Evolutionary conservation across 139 green algal species (phyloP), one percentile per base, ranked within the genome.

Genomic region (Tetraselmis chui): DNA sequence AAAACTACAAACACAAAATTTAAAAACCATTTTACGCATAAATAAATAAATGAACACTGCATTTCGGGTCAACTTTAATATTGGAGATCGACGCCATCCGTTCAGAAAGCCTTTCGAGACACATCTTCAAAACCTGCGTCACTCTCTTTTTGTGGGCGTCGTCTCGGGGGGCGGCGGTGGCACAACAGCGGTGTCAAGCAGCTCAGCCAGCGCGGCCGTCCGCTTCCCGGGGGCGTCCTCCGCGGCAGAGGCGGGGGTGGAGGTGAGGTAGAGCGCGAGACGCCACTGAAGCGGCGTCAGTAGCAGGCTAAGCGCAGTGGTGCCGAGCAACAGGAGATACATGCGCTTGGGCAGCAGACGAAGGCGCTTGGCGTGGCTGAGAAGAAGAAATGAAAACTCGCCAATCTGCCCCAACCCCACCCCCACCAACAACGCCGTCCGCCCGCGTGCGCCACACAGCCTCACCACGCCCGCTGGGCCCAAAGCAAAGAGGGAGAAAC

Each of bases 301-400:
- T 23, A 92, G 76, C 23, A 92, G 80, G 31, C 32, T 84, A 25
- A 92, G 79, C 24, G 88, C 87, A 2, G 87, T 92, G 29, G 87
- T 89, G n/a, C 88, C 88, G 23, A 91, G 86, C 27, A 92, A 78
- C 28, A 92, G 82, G 24, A 92, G 81, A 45, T 92, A 92, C 31
- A 91, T 24, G 11, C 45, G 45, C 27, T 86, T 85, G 59, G 59
- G 45, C 59, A 89, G 30, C 29, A 91, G 83, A 25, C 87, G 67
- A 1, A 91, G 76, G 1, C n/a, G 26, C 31, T 76, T 76, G 1
- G 86, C 88, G 1, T 84, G 78, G 1, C 27, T 77, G 1, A 91
- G 82, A 59, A 91, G 84, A n/a, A 91, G 86, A 30, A 91, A 91
- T 27, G 87, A 81, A 59, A 91, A 89, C 80, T 91, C 88, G 2